Evolutionary conservation across 2,329 filamentous ascomycete genomes (phyloP), one percentile per base, ranked within the genome.

Genomic region (Fusarium protoensiforme): DNA sequence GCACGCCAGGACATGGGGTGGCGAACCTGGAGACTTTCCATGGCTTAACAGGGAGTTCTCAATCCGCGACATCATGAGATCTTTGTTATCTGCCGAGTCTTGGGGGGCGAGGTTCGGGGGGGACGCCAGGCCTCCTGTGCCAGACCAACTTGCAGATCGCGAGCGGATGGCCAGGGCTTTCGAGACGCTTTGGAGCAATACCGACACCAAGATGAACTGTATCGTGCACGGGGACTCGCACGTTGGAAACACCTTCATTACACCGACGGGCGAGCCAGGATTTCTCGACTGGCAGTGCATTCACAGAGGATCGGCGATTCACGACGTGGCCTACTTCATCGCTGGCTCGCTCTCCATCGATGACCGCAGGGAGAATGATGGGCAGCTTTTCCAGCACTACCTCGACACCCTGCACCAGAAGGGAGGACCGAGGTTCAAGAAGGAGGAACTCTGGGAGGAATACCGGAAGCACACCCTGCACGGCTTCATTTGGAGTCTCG

Each of bases 231-330:
- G 71, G 4, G 71, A 73, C 16, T 53, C 65, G 2, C 71, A 74
- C 20, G 61, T 57, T 0, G 72, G 72, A 5, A 74, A 74, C 27
- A 54, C 66, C 2, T 74, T 61, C 11, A 33, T 74, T 14, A 27
- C 61, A 14, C 43, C 35, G 2, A 31, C 36, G 3, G 63, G 61
- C 13, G 61, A 65, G 2, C 64, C 69, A 3, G 16, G 39, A 1
- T 72, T 74, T 18, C 62, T 75, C 4, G 68, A 74, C 36, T 74
- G 64, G 71, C 66, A 69, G 18, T 64, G 54, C 1, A 60, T 69
- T 1, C 54, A 72, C 22, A 59, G 56, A 22, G 64, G 72, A 3
- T 69, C 72, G 0, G 64, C 65, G 1, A 60, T 74, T 8, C 72
- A 72, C 18, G 68, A 72, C 24, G 29, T 74, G 18, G 29, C 62